Evolutionary conservation across 345 rosid species (phyloP), one percentile per base, ranked within the genome.

Genomic region (Pugionium cornutum): DNA sequence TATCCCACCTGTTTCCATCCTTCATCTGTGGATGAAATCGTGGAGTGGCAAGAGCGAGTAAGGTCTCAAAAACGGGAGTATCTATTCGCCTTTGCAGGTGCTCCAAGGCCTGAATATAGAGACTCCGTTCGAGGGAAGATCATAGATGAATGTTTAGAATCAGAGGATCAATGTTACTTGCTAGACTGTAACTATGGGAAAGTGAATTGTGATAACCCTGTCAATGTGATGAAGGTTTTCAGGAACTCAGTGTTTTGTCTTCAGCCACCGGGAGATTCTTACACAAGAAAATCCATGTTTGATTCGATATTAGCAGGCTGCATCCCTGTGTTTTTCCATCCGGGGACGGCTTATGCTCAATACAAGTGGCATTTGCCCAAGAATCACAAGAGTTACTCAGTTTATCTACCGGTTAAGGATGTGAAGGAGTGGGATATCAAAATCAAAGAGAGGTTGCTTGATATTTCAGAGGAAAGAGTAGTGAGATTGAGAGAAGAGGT

Each of bases 1-100:
- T 86, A 86, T 43, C 89, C 87, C 2, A 84, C 91, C 0, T 86
- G 83, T 46, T 86, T 83, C 78, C 91, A 86, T 63, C 91, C 91
- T 40, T 64, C 75, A 3, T 67, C 69, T 42, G 58, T 45, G 10
- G 63, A 59, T 2, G 85, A 80, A 39, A 31, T 84, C 9, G 7
- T 55, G 4, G 68, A 80, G 57, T 84, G 91, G 91, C 91, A 82
- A 62, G 80, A 79, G 4, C 34, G 50, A 35, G 68, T 86, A 70
- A 73, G 89, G 62, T 52, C 55, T 18, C 79, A 40, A 1, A 72
- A 67, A 29, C 70, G 91, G 9, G 74, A 33, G 39, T 81, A 83
- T 73, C 57, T 86, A 5, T 82, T 86, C 56, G 45, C 91, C 2
- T 86, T 86, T 28, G 85, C 82, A 0, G 89, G 91, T 0, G 89